Evolutionary conservation across 805 yeast genomes (phyloP).

Genomic region (Sugiyamaella qingdaonensis): DNA sequence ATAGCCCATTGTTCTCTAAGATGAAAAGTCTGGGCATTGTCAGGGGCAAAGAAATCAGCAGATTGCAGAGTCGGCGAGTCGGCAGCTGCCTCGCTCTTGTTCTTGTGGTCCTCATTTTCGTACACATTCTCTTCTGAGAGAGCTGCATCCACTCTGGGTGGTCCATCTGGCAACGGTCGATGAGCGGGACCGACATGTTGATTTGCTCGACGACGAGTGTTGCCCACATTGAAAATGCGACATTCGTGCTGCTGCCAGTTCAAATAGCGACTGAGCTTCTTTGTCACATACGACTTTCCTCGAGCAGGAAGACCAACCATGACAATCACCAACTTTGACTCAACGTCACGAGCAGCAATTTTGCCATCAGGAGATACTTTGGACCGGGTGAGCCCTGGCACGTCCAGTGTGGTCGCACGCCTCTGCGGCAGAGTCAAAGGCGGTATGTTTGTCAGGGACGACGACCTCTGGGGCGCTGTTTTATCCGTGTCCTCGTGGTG

Average conservation of each 20-base stretch:
- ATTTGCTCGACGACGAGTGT: constrained; percentile 75
- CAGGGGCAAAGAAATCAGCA: constrained; percentile 84
- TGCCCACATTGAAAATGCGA: constrained; percentile 90
- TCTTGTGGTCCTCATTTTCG: neutral
- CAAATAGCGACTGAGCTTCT: constrained; percentile 81
- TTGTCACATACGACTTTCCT: constrained; percentile 91
- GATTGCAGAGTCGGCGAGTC: constrained; percentile 42
- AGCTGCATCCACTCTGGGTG: constrained; percentile 22
- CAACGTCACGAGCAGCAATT: constrained; percentile 53
- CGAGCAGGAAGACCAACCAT: constrained; percentile 96
- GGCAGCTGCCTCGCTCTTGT: neutral
- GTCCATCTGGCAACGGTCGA: constrained; percentile 52
- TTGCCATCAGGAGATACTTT: constrained; percentile 67
- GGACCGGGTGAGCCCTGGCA: constrained; percentile 86
- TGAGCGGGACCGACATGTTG: constrained; percentile 63
- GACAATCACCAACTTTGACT: constrained; percentile 81
- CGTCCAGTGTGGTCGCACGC: constrained; percentile 79
- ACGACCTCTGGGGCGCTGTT: constrained; percentile 11
- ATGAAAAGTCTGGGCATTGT: constrained; percentile 56
- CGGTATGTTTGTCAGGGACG: constrained; percentile 16
- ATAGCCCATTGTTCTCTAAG: constrained; percentile 93
- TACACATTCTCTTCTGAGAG: constrained; percentile 4
- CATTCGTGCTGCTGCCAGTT: constrained; percentile 94
- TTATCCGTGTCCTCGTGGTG: constrained; percentile 9
- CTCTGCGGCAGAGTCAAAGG: constrained; percentile 30